Percentiles rank a stretch among this genome's conserved stretches.
Conservation (phyloP, 2,329 filamentous ascomycete genomes). For the Fusarium dlaminii region DNA sequence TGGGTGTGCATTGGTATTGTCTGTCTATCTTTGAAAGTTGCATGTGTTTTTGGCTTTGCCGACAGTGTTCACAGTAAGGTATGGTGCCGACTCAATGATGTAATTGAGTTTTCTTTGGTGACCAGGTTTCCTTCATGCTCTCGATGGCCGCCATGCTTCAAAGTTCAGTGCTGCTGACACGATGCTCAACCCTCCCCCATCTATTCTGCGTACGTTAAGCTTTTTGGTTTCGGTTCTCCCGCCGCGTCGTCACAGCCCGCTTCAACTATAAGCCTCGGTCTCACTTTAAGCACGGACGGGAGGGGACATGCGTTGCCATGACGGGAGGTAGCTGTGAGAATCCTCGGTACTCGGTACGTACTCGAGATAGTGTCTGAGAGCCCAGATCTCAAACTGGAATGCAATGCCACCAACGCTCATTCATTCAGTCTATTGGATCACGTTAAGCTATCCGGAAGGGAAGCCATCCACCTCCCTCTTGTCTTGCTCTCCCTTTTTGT, state of each 20-base stretch:
- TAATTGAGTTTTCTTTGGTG: not conserved
- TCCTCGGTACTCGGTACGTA: constrained; percentile 17
- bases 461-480: not conserved
- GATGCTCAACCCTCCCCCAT: not conserved
- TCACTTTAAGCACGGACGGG: not conserved
- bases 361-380: constrained; percentile 8
- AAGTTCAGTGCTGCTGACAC: not conserved
- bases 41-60: not conserved
- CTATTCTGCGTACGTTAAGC: not conserved
- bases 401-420: not conserved
- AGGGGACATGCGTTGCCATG: not conserved
- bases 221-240: not conserved
- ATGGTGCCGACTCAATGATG: not conserved
- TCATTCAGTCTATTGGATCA: not conserved
- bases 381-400: constrained; percentile 9
- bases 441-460: not conserved
- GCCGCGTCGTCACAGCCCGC: not conserved
- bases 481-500: constrained; percentile 3
- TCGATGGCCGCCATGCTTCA: not conserved
- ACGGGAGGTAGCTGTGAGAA: not conserved
- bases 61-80: not conserved
- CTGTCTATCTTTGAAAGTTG: not conserved
- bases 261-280: not conserved
- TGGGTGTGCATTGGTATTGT: not conserved
- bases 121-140: not conserved